A percentile compares a stretch with the other conserved stretches of the same genome.
Conservation (phyloP, 1,139 yeast species). For the Debaryomyces psychrophilus region DNA sequence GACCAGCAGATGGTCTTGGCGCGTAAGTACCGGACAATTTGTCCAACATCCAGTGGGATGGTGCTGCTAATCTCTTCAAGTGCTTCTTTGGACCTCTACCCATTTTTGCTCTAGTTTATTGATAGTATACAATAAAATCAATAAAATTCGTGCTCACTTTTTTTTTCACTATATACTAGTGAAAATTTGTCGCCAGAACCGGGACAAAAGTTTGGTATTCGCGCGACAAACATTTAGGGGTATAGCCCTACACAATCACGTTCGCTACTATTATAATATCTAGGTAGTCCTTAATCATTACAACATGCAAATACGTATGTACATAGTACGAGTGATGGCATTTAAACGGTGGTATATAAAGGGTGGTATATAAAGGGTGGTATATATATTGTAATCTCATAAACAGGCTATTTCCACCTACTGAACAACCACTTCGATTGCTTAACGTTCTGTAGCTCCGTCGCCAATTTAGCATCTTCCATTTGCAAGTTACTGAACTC, state of each 20-base stretch:
- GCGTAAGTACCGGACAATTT: constrained; percentile 99
- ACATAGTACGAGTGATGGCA: background rate
- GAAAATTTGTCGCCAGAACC: constrained; percentile 7
- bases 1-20: constrained; percentile 99
- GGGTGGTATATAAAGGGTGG: too few species aligned
- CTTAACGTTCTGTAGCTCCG: constrained; percentile 31
- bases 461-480: constrained; percentile 33
- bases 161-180: constrained; percentile 14
- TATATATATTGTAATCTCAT: background rate
- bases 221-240: constrained; percentile 11
- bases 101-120: constrained; percentile 19
- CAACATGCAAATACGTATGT: background rate
- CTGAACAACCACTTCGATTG: constrained; percentile 34
- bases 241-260: constrained; percentile 13
- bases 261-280: too few species aligned
- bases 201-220: constrained; percentile 1
- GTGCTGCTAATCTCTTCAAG: constrained; percentile 56
- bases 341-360: too few species aligned
- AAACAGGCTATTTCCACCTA: constrained; percentile 25
- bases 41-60: constrained; percentile 99
- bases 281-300: too few species aligned
- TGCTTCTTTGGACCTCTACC: constrained; percentile 46
- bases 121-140: background rate
- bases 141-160: constrained; percentile 10
- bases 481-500: constrained; percentile 38